Base-by-base conservation (phyloP, 345 rosid species). In the Gossypium ekmanianum region DNA sequence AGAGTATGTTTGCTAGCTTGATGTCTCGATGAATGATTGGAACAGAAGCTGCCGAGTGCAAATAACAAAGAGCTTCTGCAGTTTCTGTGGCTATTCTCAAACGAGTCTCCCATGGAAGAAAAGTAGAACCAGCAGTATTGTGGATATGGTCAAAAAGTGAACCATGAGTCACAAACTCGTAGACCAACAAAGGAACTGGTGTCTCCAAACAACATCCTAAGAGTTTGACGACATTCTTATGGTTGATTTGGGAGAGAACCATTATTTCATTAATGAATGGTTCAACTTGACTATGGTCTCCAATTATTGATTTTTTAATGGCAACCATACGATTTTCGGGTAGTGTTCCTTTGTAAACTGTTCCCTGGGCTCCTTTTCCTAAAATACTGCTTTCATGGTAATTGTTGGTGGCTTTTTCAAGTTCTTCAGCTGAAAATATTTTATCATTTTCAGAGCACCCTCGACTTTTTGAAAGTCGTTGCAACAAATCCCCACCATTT, bases 121-220 rank as follows among this genome's bases (percentile, higher is more conserved):
- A 24, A 43, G 80, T 50, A 22, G 55, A 75, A 14, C 61, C 76
- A 73, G 41, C 68, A 2, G 14, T 56, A 3, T 67, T 68, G 43
- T 87, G 88, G 16, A 87, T 43, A 61, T 85, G 87, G 2, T 87
- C 79, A 55, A 74, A 83, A 9, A 87, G 87, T 61, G 84, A 80
- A 10, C 88, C 86, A 1, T 85, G 82, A 9, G 68, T 13, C 9
- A 85, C 68, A 65, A 73, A 79, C 75, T 87, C 88, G 43, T 87
- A 85, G 9, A 86, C 88, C 47, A 88, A 44, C 43, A 86, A 48
- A 2, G 87, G 91, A 22, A 85, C 88, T 7, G 66, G 71, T 0
- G 83, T 86, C 77, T 86, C 90, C 7, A 87, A 74, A 34, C 87
- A 84, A 17, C 88, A 85, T 16, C 87, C 87, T 24, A 87, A 45